Evolutionary conservation across 2,329 filamentous ascomycete genomes (phyloP).

Genomic region (Byssoonygena ceratinophila): DNA sequence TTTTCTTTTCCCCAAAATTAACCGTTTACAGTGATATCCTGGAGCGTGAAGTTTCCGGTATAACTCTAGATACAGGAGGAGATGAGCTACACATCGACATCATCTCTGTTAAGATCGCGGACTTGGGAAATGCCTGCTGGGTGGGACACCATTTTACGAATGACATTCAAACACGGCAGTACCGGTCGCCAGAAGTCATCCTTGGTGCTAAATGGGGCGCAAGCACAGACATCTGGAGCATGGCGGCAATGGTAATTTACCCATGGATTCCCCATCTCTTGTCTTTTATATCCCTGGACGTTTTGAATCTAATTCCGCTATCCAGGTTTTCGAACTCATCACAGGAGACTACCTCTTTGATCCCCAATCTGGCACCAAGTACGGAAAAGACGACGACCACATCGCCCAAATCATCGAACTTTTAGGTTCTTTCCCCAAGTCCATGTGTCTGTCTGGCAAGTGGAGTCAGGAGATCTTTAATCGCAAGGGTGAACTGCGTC

Average conservation of each 20-base stretch:
- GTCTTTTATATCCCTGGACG: not conserved
- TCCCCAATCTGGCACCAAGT: constrained; percentile 95
- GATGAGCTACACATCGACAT: constrained; percentile 49
- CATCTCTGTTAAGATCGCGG: constrained; percentile 97
- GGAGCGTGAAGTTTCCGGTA: constrained; percentile 85
- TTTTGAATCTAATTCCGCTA: constrained; percentile 5
- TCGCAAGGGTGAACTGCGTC: constrained; percentile 87
- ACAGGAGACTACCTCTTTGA: constrained; percentile 98
- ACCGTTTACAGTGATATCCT: constrained; percentile 59
- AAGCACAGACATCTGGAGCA: constrained; percentile 99
- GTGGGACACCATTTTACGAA: constrained; percentile 98
- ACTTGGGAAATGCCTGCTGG: constrained; percentile 97
- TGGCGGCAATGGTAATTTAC: constrained; percentile 81
- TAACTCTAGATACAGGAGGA: constrained; percentile 77
- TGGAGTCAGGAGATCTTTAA: constrained; percentile 99
- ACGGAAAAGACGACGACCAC: constrained; percentile 98
- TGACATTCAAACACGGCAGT: constrained; percentile 96
- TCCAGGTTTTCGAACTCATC: constrained; percentile 87
- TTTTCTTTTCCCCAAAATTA: not conserved
- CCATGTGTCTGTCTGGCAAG: constrained; percentile 81
- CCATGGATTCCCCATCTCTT: not conserved
- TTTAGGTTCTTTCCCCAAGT: constrained; percentile 84
- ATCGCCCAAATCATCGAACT: constrained; percentile 98
- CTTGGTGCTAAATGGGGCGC: constrained; percentile 95
- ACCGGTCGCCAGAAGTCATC: constrained; percentile 93